These are phyloP conservation scores for Phytophthora pluvialis DNA, from an alignment of 352 stramenopile species.

Conservation along the genomic window DNA sequence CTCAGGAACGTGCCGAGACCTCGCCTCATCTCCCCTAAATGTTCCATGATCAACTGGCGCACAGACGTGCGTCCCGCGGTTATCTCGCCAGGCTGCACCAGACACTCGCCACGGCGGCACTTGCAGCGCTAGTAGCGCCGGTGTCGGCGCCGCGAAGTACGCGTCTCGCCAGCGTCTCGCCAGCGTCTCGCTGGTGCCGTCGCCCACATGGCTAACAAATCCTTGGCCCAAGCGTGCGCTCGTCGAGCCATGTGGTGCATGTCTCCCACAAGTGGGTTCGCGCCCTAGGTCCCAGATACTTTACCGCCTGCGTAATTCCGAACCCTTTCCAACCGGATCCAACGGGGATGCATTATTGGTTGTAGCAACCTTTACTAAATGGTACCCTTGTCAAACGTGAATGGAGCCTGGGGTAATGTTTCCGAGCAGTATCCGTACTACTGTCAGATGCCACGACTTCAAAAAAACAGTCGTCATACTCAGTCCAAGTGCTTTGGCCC, in stretches of 20 bases:
- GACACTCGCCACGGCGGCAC: too few species aligned
- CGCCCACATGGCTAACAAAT: constrained; percentile 13
- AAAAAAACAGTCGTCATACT: constrained; percentile 16
- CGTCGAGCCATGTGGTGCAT: constrained; percentile 34
- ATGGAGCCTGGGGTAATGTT: background rate
- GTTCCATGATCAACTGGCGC: too few species aligned
- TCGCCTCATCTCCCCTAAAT: too few species aligned
- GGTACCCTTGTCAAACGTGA: background rate
- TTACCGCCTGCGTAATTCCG: background rate
- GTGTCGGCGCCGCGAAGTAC: background rate
- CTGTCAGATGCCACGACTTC: constrained; percentile 19
- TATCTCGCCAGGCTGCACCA: too few species aligned
- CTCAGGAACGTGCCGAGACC: too few species aligned
- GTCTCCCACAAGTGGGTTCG: constrained; percentile 37
- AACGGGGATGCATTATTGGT: background rate
- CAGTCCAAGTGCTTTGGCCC: background rate
- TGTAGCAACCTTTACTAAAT: background rate
- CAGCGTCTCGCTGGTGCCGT: too few species aligned
- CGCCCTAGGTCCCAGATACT: background rate
- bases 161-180: background rate
- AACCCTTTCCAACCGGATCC: background rate
- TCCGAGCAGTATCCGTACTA: constrained; percentile 6
- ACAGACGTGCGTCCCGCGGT: too few species aligned
- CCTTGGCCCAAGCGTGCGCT: constrained; percentile 11
- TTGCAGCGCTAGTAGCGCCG: constrained; percentile 11